Evolutionary conservation across 75 land plant species (phyloP).

Genomic region (Picea glauca): DNA sequence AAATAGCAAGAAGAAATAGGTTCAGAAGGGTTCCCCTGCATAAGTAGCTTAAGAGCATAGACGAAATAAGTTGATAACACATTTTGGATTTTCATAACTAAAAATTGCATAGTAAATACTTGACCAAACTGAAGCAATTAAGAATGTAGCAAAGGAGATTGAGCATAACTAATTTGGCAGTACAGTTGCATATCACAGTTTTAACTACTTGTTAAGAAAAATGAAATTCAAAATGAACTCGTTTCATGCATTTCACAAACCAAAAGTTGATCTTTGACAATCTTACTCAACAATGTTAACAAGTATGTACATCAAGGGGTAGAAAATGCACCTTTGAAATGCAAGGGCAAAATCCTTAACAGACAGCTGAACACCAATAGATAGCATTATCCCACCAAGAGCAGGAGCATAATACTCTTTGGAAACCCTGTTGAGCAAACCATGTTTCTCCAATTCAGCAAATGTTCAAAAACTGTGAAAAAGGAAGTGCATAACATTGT

Average conservation of each 20-base stretch:
- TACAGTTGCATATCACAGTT: no score
- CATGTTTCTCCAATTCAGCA: not conserved
- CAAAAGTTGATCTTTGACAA: not conserved
- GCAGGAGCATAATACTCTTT: slow-evolving; percentile 97
- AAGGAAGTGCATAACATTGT: not conserved
- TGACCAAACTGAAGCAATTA: not conserved
- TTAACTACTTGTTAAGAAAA: no score
- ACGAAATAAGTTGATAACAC: no score
- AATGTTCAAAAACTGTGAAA: not conserved
- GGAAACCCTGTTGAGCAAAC: slow-evolving; percentile 63
- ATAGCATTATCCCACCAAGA: slow-evolving; percentile 98
- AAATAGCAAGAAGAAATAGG: no score
- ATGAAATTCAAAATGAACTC: no score
- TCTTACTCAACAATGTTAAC: not conserved
- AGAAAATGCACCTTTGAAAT: slow-evolving; percentile 56
- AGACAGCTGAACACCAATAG: slow-evolving; percentile 90
- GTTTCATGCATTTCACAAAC: not conserved
- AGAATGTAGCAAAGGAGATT: not conserved
- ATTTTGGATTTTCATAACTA: no score
- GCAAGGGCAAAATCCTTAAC: slow-evolving; percentile 88
- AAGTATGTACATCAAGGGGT: not conserved
- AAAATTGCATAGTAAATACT: not conserved
- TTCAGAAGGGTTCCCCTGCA: not conserved
- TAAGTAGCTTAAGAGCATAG: not conserved
- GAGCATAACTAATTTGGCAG: not conserved